Evolutionary conservation across 495 filamentous ascomycete species (phyloP).

Genomic region (Neurospora sp.): DNA sequence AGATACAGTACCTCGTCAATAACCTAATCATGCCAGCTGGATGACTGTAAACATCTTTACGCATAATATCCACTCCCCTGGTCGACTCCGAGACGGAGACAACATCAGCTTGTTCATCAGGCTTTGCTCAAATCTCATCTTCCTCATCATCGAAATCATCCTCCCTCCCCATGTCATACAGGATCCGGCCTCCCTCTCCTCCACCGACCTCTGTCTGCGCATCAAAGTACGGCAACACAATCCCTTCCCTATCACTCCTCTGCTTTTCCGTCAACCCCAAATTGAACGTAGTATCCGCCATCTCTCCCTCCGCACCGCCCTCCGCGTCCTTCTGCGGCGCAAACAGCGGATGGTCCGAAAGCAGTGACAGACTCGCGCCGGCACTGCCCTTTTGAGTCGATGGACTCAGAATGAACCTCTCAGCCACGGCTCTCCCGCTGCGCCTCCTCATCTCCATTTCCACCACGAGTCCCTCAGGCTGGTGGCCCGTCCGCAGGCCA

Average conservation of each 20-base stretch:
- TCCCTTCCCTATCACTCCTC: slow-evolving; percentile 68
- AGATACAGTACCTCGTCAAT: not conserved
- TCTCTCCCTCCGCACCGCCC: slow-evolving; percentile 37
- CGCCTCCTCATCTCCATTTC: slow-evolving; percentile 78
- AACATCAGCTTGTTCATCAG: not conserved
- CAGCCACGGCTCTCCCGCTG: slow-evolving; percentile 65
- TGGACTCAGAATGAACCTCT: slow-evolving; percentile 61
- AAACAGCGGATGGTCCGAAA: slow-evolving; percentile 71
- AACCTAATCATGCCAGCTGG: not conserved
- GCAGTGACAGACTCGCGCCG: slow-evolving; percentile 48
- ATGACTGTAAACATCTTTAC: not conserved
- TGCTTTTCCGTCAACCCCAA: slow-evolving; percentile 86
- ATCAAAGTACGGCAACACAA: slow-evolving; percentile 92
- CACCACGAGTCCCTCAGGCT: slow-evolving; percentile 51
- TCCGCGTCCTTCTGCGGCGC: slow-evolving; percentile 31
- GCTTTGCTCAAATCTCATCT: slow-evolving; percentile 66
- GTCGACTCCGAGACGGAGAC: not conserved
- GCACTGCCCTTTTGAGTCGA: not conserved
- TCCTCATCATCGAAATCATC: slow-evolving; percentile 99
- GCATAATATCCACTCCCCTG: not conserved
- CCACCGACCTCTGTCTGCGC: slow-evolving; percentile 71
- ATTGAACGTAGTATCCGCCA: slow-evolving; percentile 62
- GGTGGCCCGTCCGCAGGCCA: slow-evolving; percentile 32
- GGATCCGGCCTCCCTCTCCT: slow-evolving; percentile 76
- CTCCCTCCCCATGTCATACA: slow-evolving; percentile 94